Base-by-base conservation (phyloP, 1,139 yeast genomes). In the Candida sanyaensis region DNA sequence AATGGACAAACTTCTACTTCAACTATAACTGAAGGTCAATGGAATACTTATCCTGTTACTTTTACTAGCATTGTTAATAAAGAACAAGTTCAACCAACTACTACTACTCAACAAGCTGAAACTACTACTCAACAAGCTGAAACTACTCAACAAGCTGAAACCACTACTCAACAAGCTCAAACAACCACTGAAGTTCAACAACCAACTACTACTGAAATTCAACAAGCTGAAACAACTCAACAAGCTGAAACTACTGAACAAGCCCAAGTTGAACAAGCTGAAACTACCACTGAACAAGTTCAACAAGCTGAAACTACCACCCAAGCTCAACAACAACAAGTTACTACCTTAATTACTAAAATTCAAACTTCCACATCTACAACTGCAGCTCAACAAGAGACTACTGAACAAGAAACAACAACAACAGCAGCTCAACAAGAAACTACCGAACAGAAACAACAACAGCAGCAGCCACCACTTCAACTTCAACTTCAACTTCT, bases 1-100 rank as follows among this genome's bases (percentile, higher is more conserved):
- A 79, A 81, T 60, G 87, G 81, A 50, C 80, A 71, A 33, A 81
- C 88, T 36, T 81, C 75, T 55, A 85, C 91, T 7, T 71, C 71
- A 54, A 84, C 89, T 41, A 65, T 78, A 50, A 65, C 77, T 30
- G 65, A 64, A 24, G 61, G 61, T 30, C 68, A 52, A 44, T 55
- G 57, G 56, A 69, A 69, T 31, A 67, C 71, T 21, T 56, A 56
- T 42, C 73, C 64, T n/a, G 41, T 57, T 29, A 45, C 65, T 27
- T 47, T 50, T 29, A 47, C 58, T 12, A 40, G 64, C 26, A 40
- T 60, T 31, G 41, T 57, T 43, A 41, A 45, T 34, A 44, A 37
- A 30, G 48, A 47, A 36, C 39, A 41, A 26, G 39, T 27, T 10
- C 17, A 31, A 8, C 42, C 53, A 27, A 45, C 56, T 45, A 37